Base-by-base conservation (phyloP, 441 rosid genomes). In the Gossypium davidsonii region DNA sequence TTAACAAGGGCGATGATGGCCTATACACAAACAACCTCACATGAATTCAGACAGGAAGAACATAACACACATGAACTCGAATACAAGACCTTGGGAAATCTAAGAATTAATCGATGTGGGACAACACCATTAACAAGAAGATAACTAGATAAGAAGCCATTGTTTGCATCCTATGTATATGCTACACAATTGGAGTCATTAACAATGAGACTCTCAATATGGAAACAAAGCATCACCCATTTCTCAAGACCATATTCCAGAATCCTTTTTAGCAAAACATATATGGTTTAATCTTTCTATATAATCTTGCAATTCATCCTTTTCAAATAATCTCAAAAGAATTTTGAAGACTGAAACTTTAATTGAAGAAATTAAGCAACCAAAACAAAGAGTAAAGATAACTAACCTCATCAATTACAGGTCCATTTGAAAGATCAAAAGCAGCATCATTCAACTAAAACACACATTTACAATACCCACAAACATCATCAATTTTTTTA, bases 351-450 rank as follows among this genome's bases (percentile, higher is more conserved):
- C 3, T 34, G 49, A 15, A 23, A 49, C 7, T 46, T 14, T 48
- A 49, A 28, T 53, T 23, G 17, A 48, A 28, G 60, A 66, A 61
- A 52, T 6, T 5, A 68, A 14, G 31, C 9, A 58, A 46, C 37
- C 15, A 20, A 52, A 44, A 8, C 7, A 67, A 4, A 4, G 61
- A 58, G n/a, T 42, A 49, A 58, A 51, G 61, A 60, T 2, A 62
- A 77, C 88, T 68, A 65, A 90, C 97, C 98, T 94, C 95, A 73
- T 89, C 85, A 53, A 85, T 62, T 55, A 92, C 88, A 0, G 91
- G 88, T 69, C 97, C 98, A 76, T 85, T 94, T 25, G 98, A 92
- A 71, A 94, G 90, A 85, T 94, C 97, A 77, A 94, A 94, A 53
- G 98, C 97, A 5, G 98, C 98, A 79, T 94, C 98, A 74, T 90